A percentile compares a stretch with the other conserved stretches of the same genome.
These are phyloP conservation scores for Xylaria bambusicola DNA, from an alignment of 495 filamentous ascomycete genomes.

Conservation along the genomic window DNA sequence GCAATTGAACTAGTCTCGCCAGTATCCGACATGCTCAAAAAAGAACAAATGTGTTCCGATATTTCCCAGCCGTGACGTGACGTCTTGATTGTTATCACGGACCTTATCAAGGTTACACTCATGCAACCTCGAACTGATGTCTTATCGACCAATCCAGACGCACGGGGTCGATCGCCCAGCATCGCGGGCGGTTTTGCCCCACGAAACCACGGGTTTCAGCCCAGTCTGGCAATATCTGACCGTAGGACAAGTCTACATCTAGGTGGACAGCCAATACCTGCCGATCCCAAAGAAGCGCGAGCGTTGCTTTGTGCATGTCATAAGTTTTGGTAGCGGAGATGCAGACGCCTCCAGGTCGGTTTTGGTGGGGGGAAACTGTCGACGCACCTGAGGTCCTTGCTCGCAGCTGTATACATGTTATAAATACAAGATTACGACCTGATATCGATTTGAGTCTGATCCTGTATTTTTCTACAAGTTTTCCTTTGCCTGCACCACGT, in stretches of 20 bases:
- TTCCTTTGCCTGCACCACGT: too few relatives aligned
- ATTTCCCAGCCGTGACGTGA: not conserved
- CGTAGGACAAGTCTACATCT: not conserved
- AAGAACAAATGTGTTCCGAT: too few relatives aligned
- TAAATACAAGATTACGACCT: slow-evolving; percentile 3
- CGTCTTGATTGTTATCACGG: not conserved
- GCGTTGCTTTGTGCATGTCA: not conserved
- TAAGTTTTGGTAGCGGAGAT: not conserved
- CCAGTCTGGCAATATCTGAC: not conserved
- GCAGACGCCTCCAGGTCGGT: not conserved
- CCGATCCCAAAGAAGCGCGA: not conserved
- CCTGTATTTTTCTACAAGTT: too few relatives aligned
- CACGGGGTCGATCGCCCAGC: not conserved
- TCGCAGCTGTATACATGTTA: not conserved
- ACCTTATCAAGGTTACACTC: slow-evolving; percentile 12
- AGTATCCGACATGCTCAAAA: too few relatives aligned
- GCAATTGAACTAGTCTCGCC: too few relatives aligned
- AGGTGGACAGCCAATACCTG: not conserved
- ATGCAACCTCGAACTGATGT: slow-evolving; percentile 2
- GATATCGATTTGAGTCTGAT: not conserved
- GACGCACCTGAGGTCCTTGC: too few relatives aligned
- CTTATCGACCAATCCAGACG: slow-evolving; percentile 17
- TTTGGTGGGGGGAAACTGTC: not conserved
- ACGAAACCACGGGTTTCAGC: slow-evolving; percentile 3
- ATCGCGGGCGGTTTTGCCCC: not conserved